Base-by-base conservation (phyloP, 495 filamentous ascomycete genomes). In the Aspergillus sclerotioniger region DNA sequence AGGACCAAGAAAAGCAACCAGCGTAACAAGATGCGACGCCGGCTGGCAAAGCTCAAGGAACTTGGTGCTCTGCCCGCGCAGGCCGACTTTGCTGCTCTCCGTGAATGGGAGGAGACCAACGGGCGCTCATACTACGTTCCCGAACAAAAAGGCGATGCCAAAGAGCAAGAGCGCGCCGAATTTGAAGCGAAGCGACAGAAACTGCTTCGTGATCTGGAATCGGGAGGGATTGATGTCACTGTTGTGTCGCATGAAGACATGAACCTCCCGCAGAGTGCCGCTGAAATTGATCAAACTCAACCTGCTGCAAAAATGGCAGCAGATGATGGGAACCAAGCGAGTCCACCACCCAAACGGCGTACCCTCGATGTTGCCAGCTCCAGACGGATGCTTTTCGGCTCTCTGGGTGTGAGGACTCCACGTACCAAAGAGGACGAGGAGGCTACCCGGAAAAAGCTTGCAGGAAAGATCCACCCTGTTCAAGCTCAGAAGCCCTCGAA, bases 331-430 rank as follows among this genome's bases (percentile, higher is more conserved):
- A 54, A 51, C 25, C 65, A 66, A 47, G 50, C 51, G 3, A 54
- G 57, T 19, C 54, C 68, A 17, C 51, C 60, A 39, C 54, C 71
- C 31, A 69, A 66, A 39, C 69, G 76, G 58, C 78, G 80, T 55
- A 73, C 76, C 1, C 66, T 91, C 17, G 87, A 92, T 63, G 60
- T 90, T 3, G 82, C 75, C 8, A 85, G 87, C 56, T 84, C 84
- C 4, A 80, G 82, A 43, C 77, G 90, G 58, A 67, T 92, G 59
- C 64, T 94, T 0, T 91, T 91, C 62, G 84, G 86, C 17, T 83
- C 87, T 20, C 76, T 92, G n/a, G 90, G 89, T 32, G 72, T 91
- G 5, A 80, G 80, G 55, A 80, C 79, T 9, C 89, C 90, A 3
- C 84, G 82, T 54, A 84, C 79, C 4, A 86, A 89, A 62, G 79